phyloP scores from a whole-genome alignment of 495 filamentous ascomycete species.

The Annulohypoxylon bovei region DNA sequence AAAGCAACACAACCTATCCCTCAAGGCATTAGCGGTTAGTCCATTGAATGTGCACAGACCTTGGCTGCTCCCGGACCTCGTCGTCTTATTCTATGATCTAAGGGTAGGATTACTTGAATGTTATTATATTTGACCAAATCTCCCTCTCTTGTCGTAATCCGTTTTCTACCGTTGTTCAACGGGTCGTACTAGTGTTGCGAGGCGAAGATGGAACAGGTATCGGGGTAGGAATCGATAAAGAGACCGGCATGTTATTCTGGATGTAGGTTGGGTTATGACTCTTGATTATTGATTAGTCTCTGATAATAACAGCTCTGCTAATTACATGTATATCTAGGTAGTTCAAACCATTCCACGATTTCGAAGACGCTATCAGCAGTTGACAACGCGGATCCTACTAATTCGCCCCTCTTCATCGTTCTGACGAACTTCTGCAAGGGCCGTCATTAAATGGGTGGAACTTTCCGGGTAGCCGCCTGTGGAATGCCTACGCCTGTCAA shows the following conservation, averaged over 20 bases:
- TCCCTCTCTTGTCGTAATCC: background rate
- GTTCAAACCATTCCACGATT: background rate
- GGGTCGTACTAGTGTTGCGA: background rate
- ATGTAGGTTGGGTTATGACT: background rate
- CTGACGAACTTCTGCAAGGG: background rate
- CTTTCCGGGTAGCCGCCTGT: background rate
- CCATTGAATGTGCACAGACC: slow-evolving; percentile 3
- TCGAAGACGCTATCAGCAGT: background rate
- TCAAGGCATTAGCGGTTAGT: background rate
- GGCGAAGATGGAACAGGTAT: background rate
- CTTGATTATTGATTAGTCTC: background rate
- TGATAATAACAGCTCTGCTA: background rate
- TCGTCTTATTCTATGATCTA: background rate
- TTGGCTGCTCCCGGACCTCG: slow-evolving; percentile 11
- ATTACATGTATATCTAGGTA: background rate
- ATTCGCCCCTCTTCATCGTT: background rate
- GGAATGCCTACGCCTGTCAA: background rate
- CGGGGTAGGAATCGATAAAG: background rate
- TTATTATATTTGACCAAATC: slow-evolving; percentile 1
- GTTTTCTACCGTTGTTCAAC: background rate
- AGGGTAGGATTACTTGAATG: background rate
- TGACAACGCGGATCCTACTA: background rate
- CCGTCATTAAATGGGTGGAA: background rate
- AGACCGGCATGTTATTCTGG: background rate
- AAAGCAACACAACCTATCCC: background rate